phyloP scores from a whole-genome alignment of 1,284 basidiomycete genomes.

The Leccinum griseonigrum region DNA sequence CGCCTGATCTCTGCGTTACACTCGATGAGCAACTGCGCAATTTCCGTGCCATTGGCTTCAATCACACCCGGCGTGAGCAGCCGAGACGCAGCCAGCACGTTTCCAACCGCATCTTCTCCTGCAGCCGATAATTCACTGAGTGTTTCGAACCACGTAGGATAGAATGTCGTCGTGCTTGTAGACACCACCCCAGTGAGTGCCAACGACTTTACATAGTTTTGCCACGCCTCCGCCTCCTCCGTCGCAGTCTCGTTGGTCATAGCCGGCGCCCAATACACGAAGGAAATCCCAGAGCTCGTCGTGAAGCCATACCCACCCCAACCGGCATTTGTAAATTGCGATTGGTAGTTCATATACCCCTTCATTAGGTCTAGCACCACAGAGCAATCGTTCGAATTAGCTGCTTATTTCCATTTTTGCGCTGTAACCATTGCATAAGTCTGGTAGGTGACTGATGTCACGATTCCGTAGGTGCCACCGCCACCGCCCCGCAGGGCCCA shows the following conservation, averaged over 20 bases:
- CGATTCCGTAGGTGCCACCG: background rate
- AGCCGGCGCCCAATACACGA: conserved; percentile 29
- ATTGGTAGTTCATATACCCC: conserved; percentile 30
- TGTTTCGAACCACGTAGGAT: conserved; percentile 29
- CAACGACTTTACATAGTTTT: conserved; percentile 21
- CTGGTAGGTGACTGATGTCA: background rate
- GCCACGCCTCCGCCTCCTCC: conserved; percentile 32
- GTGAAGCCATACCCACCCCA: conserved; percentile 18
- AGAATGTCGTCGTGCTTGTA: conserved; percentile 1
- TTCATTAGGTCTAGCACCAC: conserved; percentile 12
- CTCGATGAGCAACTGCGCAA: background rate
- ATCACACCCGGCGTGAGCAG: conserved; percentile 15
- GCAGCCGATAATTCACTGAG: conserved; percentile 14
- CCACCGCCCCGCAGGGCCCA: background rate
- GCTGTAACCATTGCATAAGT: conserved; percentile 22
- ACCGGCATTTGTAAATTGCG: conserved; percentile 31
- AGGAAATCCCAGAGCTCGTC: background rate
- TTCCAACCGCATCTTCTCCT: conserved; percentile 9
- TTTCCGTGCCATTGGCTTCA: background rate
- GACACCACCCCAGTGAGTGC: conserved; percentile 5
- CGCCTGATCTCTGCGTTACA: background rate
- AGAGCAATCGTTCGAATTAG: conserved; percentile 25
- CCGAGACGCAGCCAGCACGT: conserved; percentile 34
- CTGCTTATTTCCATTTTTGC: conserved; percentile 20
- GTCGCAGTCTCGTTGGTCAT: conserved; percentile 32